A percentile compares a stretch with the other conserved stretches of the same genome.
These are phyloP conservation scores for Endogone sp. DNA, from an alignment of 192 early-diverging fungal species.

Conservation along the genomic window DNA sequence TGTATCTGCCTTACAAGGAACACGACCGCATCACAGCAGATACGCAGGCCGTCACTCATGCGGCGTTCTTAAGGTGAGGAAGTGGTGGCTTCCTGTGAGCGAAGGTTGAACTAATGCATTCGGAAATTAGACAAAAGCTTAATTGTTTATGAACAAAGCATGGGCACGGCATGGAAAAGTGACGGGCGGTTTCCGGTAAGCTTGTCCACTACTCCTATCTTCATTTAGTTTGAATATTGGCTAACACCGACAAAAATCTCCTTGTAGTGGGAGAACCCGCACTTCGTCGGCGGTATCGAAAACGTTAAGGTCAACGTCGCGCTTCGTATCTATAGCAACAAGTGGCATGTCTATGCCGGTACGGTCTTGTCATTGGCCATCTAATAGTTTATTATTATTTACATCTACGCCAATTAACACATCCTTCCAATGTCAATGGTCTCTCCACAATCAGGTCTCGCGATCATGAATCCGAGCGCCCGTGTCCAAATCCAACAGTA, in stretches of 20 bases:
- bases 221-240: background rate
- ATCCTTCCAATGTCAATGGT: too few relatives aligned
- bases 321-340: constrained; percentile 88
- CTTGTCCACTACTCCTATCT: background rate
- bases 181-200: constrained; percentile 75
- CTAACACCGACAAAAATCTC: background rate
- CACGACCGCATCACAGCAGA: constrained; percentile 97
- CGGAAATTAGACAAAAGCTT: constrained; percentile 11
- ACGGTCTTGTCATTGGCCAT: constrained; percentile 1
- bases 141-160: constrained; percentile 35
- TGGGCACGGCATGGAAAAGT: constrained; percentile 93
- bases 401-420: background rate
- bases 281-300: constrained; percentile 91
- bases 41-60: constrained; percentile 95
- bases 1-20: constrained; percentile 74
- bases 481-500: constrained; percentile 85
- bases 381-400: too few relatives aligned
- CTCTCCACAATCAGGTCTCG: constrained; percentile 55
- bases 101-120: background rate
- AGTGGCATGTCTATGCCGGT: constrained; percentile 98
- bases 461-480: constrained; percentile 90
- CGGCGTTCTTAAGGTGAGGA: constrained; percentile 78
- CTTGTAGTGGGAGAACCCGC: constrained; percentile 76
- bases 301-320: constrained; percentile 96
- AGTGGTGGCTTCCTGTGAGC: background rate